These are phyloP conservation scores for Rhynchosporium graminicola DNA, from an alignment of 2,329 filamentous ascomycete species.

Conservation along the genomic window DNA sequence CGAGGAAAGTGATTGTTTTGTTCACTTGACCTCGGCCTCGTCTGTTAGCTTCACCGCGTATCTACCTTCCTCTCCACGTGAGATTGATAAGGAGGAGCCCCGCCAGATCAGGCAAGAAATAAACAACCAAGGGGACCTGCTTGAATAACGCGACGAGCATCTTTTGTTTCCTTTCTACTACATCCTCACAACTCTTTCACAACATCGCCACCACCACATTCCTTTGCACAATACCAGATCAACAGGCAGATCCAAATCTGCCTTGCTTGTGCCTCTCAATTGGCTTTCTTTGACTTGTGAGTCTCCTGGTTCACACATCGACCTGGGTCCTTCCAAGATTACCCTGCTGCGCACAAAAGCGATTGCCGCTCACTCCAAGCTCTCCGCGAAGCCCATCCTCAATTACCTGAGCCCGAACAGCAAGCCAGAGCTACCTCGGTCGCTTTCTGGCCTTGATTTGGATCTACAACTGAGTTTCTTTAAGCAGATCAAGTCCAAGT, in stretches of 20 bases:
- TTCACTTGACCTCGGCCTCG: not conserved
- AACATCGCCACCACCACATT: slow-evolving; percentile 7
- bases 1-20: not conserved
- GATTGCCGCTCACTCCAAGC: not conserved
- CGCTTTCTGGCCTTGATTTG: not conserved
- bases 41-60: not conserved
- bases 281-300: not conserved
- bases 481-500: not conserved
- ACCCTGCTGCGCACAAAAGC: not conserved
- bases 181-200: slow-evolving; percentile 2
- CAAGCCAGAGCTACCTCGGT: not conserved
- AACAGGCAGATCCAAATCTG: slow-evolving; percentile 1
- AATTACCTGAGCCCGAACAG: too few species aligned
- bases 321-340: not conserved
- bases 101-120: slow-evolving; percentile 6
- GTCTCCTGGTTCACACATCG: not conserved
- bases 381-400: not conserved
- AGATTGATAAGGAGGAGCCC: not conserved
- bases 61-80: not conserved
- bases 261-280: slow-evolving; percentile 6
- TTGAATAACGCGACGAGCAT: not conserved
- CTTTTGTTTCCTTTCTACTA: not conserved
- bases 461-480: not conserved
- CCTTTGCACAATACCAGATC: slow-evolving; percentile 13
- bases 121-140: not conserved